Evolutionary conservation across 352 stramenopile species (phyloP).

Genomic region (Phytophthora niederhauseri): DNA sequence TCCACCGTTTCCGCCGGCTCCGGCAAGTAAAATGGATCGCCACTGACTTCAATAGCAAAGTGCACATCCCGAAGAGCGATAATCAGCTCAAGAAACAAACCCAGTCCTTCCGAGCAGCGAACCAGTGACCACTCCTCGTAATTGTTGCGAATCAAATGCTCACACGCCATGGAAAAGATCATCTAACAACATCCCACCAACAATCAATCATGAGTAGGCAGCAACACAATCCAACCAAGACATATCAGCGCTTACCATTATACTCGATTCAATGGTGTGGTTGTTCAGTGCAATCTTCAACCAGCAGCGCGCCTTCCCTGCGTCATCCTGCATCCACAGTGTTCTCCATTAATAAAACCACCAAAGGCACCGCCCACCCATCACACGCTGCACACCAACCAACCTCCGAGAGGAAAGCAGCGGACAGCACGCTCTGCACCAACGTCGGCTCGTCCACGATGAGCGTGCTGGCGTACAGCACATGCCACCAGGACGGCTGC

Average conservation of each 20-base stretch:
- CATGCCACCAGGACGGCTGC: conserved; percentile 72
- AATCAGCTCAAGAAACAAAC: conserved; percentile 78
- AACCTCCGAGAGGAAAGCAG: conserved; percentile 72
- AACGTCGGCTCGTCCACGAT: conserved; percentile 74
- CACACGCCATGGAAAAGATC: conserved; percentile 77
- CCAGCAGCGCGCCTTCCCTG: conserved; percentile 74
- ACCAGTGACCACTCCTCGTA: conserved; percentile 88
- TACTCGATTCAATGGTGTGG: conserved; percentile 76
- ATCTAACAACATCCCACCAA: conserved; percentile 46
- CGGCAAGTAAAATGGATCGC: conserved; percentile 50
- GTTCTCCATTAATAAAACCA: conserved; percentile 6
- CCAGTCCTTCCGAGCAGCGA: conserved; percentile 71
- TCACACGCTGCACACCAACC: conserved; percentile 30
- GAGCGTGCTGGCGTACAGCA: conserved; percentile 76
- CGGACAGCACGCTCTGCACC: conserved; percentile 69
- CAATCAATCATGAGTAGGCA: conserved; percentile 8
- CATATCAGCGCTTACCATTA: conserved; percentile 49
- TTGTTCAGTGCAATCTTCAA: conserved; percentile 84
- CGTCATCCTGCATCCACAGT: conserved; percentile 46
- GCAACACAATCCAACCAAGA: conserved; percentile 1
- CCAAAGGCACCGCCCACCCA: background rate
- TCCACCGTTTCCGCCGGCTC: conserved; percentile 21
- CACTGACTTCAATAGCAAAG: conserved; percentile 75
- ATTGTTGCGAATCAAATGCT: conserved; percentile 71
- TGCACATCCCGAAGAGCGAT: conserved; percentile 72